Evolutionary conservation across 2,329 filamentous ascomycete genomes (phyloP).

Genomic region (Trichoderma sp.): DNA sequence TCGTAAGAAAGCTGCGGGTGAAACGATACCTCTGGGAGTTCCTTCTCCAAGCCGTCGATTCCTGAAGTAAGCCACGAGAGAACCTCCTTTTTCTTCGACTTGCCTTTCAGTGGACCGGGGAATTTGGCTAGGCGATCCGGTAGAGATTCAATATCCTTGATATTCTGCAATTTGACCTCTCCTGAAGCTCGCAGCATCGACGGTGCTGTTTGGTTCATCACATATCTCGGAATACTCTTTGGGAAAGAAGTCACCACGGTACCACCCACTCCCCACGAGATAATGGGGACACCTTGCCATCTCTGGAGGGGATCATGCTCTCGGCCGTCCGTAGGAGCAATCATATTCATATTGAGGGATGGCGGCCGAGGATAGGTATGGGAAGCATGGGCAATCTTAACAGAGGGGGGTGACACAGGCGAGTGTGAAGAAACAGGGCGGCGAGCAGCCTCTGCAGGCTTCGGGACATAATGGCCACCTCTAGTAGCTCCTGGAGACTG

Average conservation of each 20-base stretch:
- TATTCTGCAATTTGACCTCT: slow-evolving; percentile 74
- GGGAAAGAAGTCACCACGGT: slow-evolving; percentile 83
- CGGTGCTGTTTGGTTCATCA: slow-evolving; percentile 69
- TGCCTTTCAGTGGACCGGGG: slow-evolving; percentile 84
- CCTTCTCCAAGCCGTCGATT: slow-evolving; percentile 72
- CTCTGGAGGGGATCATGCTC: slow-evolving; percentile 78
- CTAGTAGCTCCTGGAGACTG: slow-evolving; percentile 59
- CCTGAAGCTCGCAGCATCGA: slow-evolving; percentile 82
- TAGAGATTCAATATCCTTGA: slow-evolving; percentile 72
- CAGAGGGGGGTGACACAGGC: slow-evolving; percentile 41
- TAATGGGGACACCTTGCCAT: slow-evolving; percentile 87
- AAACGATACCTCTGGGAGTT: slow-evolving; percentile 51
- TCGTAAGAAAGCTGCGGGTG: slow-evolving; percentile 56
- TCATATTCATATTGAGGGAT: slow-evolving; percentile 59
- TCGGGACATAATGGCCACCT: slow-evolving; percentile 39
- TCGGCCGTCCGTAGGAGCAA: slow-evolving; percentile 65
- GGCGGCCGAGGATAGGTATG: slow-evolving; percentile 50
- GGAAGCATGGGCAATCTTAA: slow-evolving; percentile 36
- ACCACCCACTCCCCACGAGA: slow-evolving; percentile 87
- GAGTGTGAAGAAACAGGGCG: slow-evolving; percentile 58
- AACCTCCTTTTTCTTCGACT: slow-evolving; percentile 94
- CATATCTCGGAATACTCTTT: slow-evolving; percentile 83
- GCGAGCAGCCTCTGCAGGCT: slow-evolving; percentile 47
- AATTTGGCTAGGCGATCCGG: slow-evolving; percentile 76
- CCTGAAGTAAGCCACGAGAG: slow-evolving; percentile 75